Conservation (phyloP, 345 rosid genomes). For the Rubroshorea leprosula region DNA sequence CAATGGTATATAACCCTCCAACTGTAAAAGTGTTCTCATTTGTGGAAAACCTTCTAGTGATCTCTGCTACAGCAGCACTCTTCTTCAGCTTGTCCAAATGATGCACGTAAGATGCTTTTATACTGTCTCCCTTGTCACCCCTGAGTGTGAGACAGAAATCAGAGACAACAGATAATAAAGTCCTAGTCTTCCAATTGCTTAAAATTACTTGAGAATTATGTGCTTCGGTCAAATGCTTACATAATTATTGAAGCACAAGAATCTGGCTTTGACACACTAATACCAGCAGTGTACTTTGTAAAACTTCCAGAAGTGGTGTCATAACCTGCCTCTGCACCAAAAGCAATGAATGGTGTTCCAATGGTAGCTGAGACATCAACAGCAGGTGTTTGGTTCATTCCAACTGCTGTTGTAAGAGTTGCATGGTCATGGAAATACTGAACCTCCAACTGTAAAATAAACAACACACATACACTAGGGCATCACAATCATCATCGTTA, state of each 20-base stretch:
- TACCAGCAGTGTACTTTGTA: slow-evolving; percentile 10
- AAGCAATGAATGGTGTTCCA: slow-evolving; percentile 12
- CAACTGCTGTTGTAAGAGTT: slow-evolving; percentile 7
- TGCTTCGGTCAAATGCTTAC: slow-evolving; percentile 6
- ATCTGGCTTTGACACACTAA: slow-evolving; percentile 1
- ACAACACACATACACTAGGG: background rate
- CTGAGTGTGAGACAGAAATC: slow-evolving; percentile 2
- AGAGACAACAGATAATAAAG: background rate
- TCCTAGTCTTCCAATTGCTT: background rate
- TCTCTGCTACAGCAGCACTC: slow-evolving; percentile 17
- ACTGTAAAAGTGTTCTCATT: slow-evolving; percentile 9
- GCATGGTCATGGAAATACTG: slow-evolving; percentile 9
- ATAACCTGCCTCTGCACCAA: slow-evolving; percentile 13
- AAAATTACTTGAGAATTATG: no score
- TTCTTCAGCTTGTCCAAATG: slow-evolving; percentile 8
- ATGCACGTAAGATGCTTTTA: slow-evolving; percentile 14
- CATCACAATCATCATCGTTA: background rate
- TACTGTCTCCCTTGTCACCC: slow-evolving; percentile 15
- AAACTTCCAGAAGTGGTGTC: slow-evolving; percentile 6
- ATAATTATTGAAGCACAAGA: slow-evolving; percentile 15
- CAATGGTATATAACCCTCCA: slow-evolving; percentile 16
- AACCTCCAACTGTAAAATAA: slow-evolving; percentile 5
- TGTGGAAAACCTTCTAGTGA: slow-evolving; percentile 19
- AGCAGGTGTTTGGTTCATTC: slow-evolving; percentile 13
- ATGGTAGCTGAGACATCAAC: slow-evolving; percentile 12